phyloP scores from a whole-genome alignment of 805 yeast species.

The Saturnispora dispora region DNA sequence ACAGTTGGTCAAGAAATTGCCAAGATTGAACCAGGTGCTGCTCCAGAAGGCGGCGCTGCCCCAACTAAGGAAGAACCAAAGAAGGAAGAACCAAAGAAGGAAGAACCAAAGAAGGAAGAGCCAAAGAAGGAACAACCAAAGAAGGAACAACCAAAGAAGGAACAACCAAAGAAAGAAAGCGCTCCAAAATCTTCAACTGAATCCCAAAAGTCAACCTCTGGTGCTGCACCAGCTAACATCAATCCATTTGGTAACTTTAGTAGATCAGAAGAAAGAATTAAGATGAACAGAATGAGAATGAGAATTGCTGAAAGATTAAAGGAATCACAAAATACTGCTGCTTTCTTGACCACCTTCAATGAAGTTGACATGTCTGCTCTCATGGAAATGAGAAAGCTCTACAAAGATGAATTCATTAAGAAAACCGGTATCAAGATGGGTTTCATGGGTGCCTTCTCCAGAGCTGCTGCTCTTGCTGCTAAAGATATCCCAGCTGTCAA shows the following conservation, averaged over 20 bases:
- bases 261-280: slow-evolving; percentile 83
- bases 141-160: background rate
- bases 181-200: slow-evolving; percentile 16
- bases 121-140: slow-evolving; percentile 1
- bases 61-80: slow-evolving; percentile 25
- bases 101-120: slow-evolving; percentile 23
- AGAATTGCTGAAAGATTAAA: slow-evolving; percentile 98
- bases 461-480: slow-evolving; percentile 87
- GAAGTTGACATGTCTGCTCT: slow-evolving; percentile 94
- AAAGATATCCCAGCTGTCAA: slow-evolving; percentile 92
- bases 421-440: slow-evolving; percentile 92
- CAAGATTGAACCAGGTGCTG: slow-evolving; percentile 72
- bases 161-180: background rate
- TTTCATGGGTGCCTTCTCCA: slow-evolving; percentile 97
- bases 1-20: slow-evolving; percentile 91
- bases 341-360: slow-evolving; percentile 94
- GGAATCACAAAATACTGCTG: slow-evolving; percentile 99
- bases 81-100: slow-evolving; percentile 16
- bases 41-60: slow-evolving; percentile 51
- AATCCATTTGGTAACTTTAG: slow-evolving; percentile 45
- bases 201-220: slow-evolving; percentile 13
- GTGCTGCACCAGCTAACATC: slow-evolving; percentile 24
- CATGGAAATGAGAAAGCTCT: slow-evolving; percentile 88
- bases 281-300: slow-evolving; percentile 98
- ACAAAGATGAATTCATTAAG: slow-evolving; percentile 94